phyloP scores from a whole-genome alignment of 2,329 filamentous ascomycete genomes.

The Capronia coronata region DNA sequence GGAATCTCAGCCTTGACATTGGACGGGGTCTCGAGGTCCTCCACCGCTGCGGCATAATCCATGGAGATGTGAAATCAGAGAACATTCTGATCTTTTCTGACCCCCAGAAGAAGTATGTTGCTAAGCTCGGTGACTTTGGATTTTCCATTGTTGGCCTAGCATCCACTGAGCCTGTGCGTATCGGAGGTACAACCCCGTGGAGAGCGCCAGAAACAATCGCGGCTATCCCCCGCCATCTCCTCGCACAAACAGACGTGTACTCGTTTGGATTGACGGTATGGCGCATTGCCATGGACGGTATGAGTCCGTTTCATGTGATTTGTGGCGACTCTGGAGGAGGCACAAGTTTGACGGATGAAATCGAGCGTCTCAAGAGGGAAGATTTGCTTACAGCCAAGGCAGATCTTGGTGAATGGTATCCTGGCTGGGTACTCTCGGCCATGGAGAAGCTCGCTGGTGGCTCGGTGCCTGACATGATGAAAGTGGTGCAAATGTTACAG shows the following conservation, averaged over 20 bases:
- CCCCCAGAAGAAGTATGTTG: constrained; percentile 21
- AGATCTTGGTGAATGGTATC: neutral
- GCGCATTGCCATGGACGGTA: constrained; percentile 15
- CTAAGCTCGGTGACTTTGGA: constrained; percentile 30
- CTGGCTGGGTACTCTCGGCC: neutral
- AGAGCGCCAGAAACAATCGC: constrained; percentile 25
- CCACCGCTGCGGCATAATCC: constrained; percentile 31
- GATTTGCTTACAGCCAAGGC: neutral
- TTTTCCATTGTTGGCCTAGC: constrained; percentile 23
- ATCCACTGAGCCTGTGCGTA: constrained; percentile 10
- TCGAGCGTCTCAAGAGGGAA: neutral
- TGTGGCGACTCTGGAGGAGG: neutral
- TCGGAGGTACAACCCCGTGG: constrained; percentile 27
- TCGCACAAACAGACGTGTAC: constrained; percentile 16
- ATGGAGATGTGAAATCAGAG: constrained; percentile 32
- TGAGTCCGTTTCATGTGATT: constrained; percentile 9
- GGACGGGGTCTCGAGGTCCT: constrained; percentile 29
- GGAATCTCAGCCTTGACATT: constrained; percentile 29
- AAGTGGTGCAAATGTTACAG: neutral
- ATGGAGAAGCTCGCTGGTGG: constrained; percentile 1
- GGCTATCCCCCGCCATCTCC: constrained; percentile 5
- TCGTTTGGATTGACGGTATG: constrained; percentile 23
- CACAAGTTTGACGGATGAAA: neutral
- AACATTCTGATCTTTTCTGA: constrained; percentile 30
- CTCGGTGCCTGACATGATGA: neutral